A percentile compares a stretch with the other conserved stretches of the same genome.
phyloP scores from a whole-genome alignment of 106 monocot species.

The Dioscorea dumetorum region DNA sequence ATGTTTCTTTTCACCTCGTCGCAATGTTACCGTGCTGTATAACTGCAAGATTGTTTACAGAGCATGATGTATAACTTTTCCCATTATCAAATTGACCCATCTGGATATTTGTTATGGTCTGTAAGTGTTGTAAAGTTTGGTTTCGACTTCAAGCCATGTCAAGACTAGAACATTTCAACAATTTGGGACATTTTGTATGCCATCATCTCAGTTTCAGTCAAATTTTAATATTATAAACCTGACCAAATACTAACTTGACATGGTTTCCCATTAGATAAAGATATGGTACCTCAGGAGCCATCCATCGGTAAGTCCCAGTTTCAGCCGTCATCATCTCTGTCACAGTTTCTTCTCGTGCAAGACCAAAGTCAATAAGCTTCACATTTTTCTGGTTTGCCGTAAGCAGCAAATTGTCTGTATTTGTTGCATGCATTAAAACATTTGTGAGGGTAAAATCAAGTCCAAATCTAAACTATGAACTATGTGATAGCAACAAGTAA shows the following conservation, averaged over 20 bases:
- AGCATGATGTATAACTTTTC: too few relatives aligned
- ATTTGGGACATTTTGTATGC: too few relatives aligned
- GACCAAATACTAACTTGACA: too few relatives aligned
- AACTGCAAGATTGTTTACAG: constrained; percentile 37
- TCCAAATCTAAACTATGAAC: too few relatives aligned
- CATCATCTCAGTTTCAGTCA: too few relatives aligned
- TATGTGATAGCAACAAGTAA: neutral
- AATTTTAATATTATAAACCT: too few relatives aligned
- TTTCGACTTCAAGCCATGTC: too few relatives aligned
- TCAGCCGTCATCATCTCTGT: constrained; percentile 99
- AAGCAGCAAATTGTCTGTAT: constrained; percentile 85
- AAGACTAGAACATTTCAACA: too few relatives aligned
- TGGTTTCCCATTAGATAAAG: neutral
- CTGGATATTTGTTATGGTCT: too few relatives aligned
- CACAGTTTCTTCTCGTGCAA: constrained; percentile 95
- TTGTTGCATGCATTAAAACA: neutral
- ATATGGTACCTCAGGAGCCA: constrained; percentile 90
- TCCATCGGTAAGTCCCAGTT: constrained; percentile 98
- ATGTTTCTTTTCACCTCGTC: constrained; percentile 94
- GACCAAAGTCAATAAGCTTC: constrained; percentile 94
- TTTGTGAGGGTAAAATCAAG: too few relatives aligned
- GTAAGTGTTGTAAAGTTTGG: too few relatives aligned
- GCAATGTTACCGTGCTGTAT: constrained; percentile 93
- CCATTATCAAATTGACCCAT: too few relatives aligned
- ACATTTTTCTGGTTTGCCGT: constrained; percentile 82